Base-by-base conservation (phyloP, 257 asterid genomes). In the Dorcoceras hygrometricum region DNA sequence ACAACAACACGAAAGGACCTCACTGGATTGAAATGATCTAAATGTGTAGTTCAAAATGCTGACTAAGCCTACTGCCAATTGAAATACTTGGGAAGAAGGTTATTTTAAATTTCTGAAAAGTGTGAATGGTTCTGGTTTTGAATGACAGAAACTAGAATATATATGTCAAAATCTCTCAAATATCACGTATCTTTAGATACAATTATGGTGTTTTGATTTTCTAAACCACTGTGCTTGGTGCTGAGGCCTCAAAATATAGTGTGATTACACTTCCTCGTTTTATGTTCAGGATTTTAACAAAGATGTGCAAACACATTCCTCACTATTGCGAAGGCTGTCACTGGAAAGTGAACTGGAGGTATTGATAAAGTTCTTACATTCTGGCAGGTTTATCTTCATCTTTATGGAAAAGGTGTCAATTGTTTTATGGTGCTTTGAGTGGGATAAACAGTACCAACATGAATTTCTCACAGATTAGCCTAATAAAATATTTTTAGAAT, bases 341-440 rank as follows among this genome's bases (percentile, higher is more conserved):
- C 76, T 87, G 76, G 98, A 89, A 80, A 80, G 79, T 69, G 89
- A 84, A 85, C 73, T 91, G 27, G 87, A 85, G 90, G 98, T 91
- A 69, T 53, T 51, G 24, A 46, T 53, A 3, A 16, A 23, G 20
- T 68, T 27, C 19, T 65, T 56, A 2, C 2, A 51, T 23, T 68
- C 62, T 56, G 53, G 8, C 43, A 32, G 29, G 39, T 63, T 43
- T 34, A 9, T 66, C 23, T 39, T 67, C 34, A 24, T 67, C 31
- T 29, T 22, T 22, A 46, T 39, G 27, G 28, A 25, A 67, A 51
- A 4, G 4, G 19, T 66, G 32, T 32, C 67, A 46, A 27, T 25
- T 68, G 63, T 43, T 71, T 66, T 67, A 65, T 69, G 61, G 43
- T 53, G 57, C 59, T 23, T 59, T 65, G 50, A 70, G 27, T 34